Evolutionary conservation across 2,329 filamentous ascomycete species (phyloP), one percentile per base, ranked within the genome.

Genomic region (Periconia digitata): DNA sequence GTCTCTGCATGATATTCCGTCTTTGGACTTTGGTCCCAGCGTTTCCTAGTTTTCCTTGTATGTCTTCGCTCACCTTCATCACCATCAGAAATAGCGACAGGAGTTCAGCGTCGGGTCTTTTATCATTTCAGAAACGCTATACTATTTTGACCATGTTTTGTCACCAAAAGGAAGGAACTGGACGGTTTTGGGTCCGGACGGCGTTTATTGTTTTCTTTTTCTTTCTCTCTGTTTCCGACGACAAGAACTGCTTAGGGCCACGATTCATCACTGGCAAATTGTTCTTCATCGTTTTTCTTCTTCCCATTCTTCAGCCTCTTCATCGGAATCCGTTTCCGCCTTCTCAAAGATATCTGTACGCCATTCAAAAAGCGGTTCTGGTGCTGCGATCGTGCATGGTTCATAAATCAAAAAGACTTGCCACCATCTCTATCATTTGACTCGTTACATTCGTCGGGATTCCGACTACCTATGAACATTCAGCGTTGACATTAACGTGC

Each of bases 71-170:
- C 13, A 15, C 24, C 29, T 34, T 43, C 40, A 34, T 16, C 17
- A 21, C 20, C 24, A 34, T 36, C 5, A 24, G 40, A n/a, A 32
- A 42, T 20, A 58, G 56, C 50, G 50, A 51, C 46, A 53, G 52
- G 59, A 55, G 56, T 55, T 55, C 27, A 32, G 61, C 62, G 60
- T 58, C 43, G 53, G 59, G n/a, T n/a, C n/a, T n/a, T n/a, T 32
- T 12, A 13, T 12, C 27, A 32, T 32, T 32, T 32, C 5, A 32
- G 27, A 32, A 32, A 32, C 8, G 8, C 27, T 32, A 13, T 10
- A 15, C 10, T 32, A 13, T 32, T 32, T 4, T 32, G 12, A 32
- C n/a, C 8, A 32, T 10, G n/a, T n/a, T n/a, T n/a, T n/a, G n/a
- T n/a, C n/a, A n/a, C n/a, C 27, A 32, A 32, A 32, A 32, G 27